Evolutionary conservation across 441 rosid genomes (phyloP).

Genomic region (Aleurites moluccanus): DNA sequence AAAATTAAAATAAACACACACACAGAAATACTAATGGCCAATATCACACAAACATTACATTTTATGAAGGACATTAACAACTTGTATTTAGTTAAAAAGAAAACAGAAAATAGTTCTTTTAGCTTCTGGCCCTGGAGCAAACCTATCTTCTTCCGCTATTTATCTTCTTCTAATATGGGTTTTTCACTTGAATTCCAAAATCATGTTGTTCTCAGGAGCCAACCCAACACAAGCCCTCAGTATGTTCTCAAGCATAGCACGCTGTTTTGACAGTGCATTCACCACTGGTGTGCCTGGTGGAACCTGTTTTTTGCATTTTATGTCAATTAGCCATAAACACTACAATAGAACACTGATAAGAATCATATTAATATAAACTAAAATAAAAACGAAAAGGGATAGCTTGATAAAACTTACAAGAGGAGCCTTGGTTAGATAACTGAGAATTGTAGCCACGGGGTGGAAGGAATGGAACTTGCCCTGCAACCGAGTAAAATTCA

Average conservation of each 20-base stretch:
- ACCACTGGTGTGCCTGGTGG: slow-evolving; percentile 97
- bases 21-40: neutral
- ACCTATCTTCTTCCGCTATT: slow-evolving; percentile 17
- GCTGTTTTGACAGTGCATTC: slow-evolving; percentile 90
- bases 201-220: slow-evolving; percentile 97
- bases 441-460: slow-evolving; percentile 95
- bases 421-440: slow-evolving; percentile 96
- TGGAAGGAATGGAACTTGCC: slow-evolving; percentile 93
- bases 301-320: slow-evolving; percentile 46
- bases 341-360: neutral
- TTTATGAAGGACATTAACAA: slow-evolving; percentile 8
- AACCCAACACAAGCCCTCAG: slow-evolving; percentile 89
- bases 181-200: slow-evolving; percentile 87
- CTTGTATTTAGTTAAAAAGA: slow-evolving; percentile 17
- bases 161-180: too few species aligned
- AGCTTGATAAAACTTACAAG: slow-evolving; percentile 51
- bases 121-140: neutral
- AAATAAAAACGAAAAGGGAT: too few species aligned
- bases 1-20: neutral
- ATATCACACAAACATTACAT: slow-evolving; percentile 22
- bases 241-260: slow-evolving; percentile 96
- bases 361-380: neutral
- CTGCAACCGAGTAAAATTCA: slow-evolving; percentile 36
- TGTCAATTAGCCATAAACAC: neutral
- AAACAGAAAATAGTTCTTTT: slow-evolving; percentile 5